Percentiles rank a stretch among this genome's conserved stretches.
Evolutionary conservation across 2,329 filamentous ascomycete species (phyloP).

Genomic region (Sporothrix inflata): DNA sequence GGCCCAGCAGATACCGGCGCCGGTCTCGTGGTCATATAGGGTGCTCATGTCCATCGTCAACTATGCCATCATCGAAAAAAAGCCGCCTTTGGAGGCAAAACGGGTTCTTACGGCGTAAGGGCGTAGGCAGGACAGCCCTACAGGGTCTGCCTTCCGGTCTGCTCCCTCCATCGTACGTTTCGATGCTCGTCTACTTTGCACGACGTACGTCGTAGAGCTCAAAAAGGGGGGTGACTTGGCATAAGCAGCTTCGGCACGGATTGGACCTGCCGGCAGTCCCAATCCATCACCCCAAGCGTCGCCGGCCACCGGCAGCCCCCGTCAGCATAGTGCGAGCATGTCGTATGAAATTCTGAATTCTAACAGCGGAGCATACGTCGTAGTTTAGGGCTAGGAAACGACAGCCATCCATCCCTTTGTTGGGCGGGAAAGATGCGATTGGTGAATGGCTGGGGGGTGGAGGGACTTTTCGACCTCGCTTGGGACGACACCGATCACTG

Average conservation of each 20-base stretch:
- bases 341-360: not conserved
- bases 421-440: not conserved
- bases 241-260: not conserved
- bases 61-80: not conserved
- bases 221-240: conserved; percentile 1
- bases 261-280: conserved; percentile 1
- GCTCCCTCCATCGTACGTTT: not conserved
- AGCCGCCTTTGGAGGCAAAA: not conserved
- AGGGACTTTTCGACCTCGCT: not conserved
- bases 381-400: not conserved
- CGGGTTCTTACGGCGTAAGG: not conserved
- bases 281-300: not conserved
- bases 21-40: not conserved
- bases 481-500: not conserved
- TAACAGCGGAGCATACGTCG: not conserved
- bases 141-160: not conserved
- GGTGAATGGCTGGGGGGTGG: conserved; percentile 4
- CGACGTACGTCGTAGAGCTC: not conserved
- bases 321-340: not conserved
- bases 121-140: conserved; percentile 7
- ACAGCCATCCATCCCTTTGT: not conserved
- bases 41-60: not conserved
- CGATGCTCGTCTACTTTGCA: too few relatives aligned
- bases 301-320: not conserved
- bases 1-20: not conserved